Conservation (phyloP, 306 rosid genomes). For the Cucumis hystrix region DNA sequence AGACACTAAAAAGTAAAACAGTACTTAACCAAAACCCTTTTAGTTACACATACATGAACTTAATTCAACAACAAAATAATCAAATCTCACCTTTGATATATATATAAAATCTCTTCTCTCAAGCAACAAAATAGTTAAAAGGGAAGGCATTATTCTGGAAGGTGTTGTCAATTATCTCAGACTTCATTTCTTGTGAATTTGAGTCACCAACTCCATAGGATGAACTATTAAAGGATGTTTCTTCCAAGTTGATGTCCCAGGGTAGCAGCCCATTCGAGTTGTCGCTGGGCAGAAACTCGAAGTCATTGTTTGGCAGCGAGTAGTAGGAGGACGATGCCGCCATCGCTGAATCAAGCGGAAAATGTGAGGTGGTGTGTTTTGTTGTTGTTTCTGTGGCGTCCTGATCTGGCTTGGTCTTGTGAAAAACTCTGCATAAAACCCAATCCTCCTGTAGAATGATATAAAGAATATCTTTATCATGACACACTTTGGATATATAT, state of each 20-base stretch:
- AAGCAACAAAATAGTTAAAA: neutral
- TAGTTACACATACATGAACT: neutral
- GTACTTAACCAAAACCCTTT: neutral
- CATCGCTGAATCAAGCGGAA: neutral
- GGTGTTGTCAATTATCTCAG: neutral
- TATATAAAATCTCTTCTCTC: neutral
- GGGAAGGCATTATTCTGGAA: neutral
- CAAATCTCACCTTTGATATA: neutral
- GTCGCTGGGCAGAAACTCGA: neutral
- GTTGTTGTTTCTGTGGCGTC: neutral
- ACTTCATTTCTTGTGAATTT: neutral
- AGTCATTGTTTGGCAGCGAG: neutral
- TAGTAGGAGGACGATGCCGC: neutral
- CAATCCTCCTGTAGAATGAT: neutral
- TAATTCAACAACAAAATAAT: neutral
- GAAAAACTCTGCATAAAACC: slow-evolving; percentile 1
- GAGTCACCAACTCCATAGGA: slow-evolving; percentile 4
- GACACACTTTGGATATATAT: neutral
- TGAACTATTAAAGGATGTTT: neutral
- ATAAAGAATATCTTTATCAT: neutral
- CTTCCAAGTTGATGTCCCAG: neutral
- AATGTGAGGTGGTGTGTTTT: neutral
- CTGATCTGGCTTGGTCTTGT: neutral
- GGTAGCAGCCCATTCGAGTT: neutral
- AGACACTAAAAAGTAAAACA: neutral